Conservation (phyloP, 139 green algal species). For the Asterochloris sp. region DNA sequence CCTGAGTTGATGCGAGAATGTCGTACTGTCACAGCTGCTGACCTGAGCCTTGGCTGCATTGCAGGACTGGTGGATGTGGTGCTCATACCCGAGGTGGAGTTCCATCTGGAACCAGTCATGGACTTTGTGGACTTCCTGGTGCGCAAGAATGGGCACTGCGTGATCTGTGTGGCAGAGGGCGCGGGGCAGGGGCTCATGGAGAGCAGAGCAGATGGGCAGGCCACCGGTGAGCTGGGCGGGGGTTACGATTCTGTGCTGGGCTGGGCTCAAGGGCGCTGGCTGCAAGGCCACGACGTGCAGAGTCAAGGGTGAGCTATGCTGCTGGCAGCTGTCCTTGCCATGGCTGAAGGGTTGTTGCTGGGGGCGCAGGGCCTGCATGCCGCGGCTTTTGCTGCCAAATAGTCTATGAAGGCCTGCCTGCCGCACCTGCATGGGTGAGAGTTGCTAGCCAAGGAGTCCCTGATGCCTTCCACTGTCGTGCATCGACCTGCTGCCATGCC, state of each 20-base stretch:
- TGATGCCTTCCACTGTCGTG: conserved; percentile 37
- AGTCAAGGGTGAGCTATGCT: neutral
- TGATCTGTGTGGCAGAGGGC: conserved; percentile 91
- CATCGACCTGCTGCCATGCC: conserved; percentile 28
- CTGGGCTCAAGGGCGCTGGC: neutral
- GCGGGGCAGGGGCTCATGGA: conserved; percentile 75
- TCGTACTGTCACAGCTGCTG: too few species aligned
- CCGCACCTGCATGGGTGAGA: conserved; percentile 89
- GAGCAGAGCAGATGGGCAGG: neutral
- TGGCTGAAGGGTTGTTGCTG: neutral
- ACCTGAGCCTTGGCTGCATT: neutral
- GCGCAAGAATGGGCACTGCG: conserved; percentile 72
- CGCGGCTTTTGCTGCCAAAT: conserved; percentile 96
- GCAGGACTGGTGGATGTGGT: conserved; percentile 88
- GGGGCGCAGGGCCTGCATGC: conserved; percentile 89
- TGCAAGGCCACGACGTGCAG: neutral
- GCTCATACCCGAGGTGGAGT: conserved; percentile 94
- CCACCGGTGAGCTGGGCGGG: neutral
- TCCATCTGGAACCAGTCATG: conserved; percentile 73
- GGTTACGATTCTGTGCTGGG: neutral
- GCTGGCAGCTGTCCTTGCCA: neutral
- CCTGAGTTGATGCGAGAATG: neutral
- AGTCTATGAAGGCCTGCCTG: conserved; percentile 67
- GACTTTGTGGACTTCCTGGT: conserved; percentile 60
- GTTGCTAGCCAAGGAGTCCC: conserved; percentile 92